A percentile compares a stretch with the other conserved stretches of the same genome.
phyloP scores from a whole-genome alignment of 805 yeast species.

The Kazachstania bromeliacearum region DNA sequence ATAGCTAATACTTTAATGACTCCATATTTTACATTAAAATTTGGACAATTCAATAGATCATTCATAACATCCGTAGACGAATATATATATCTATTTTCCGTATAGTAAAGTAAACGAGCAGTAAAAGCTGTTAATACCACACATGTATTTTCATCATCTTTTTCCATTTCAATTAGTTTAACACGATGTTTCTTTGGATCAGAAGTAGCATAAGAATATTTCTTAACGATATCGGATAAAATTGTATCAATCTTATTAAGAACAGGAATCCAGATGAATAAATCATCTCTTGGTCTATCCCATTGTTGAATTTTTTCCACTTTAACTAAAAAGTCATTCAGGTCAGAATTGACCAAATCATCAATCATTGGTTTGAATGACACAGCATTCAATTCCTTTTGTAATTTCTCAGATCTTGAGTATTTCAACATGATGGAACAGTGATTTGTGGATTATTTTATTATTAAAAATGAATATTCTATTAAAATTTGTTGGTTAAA shows the following conservation, averaged over 20 bases:
- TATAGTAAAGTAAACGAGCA: slow-evolving; percentile 52
- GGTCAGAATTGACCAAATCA: slow-evolving; percentile 32
- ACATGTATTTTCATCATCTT: slow-evolving; percentile 39
- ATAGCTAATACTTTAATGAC: slow-evolving; percentile 53
- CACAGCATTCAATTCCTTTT: slow-evolving; percentile 38
- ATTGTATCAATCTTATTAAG: slow-evolving; percentile 67
- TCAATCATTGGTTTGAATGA: slow-evolving; percentile 30
- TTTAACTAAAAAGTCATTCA: slow-evolving; percentile 33
- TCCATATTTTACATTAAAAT: slow-evolving; percentile 47
- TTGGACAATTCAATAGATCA: slow-evolving; percentile 48
- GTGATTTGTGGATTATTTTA: neutral
- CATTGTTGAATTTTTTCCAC: slow-evolving; percentile 37
- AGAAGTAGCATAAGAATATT: slow-evolving; percentile 33
- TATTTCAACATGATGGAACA: slow-evolving; percentile 20
- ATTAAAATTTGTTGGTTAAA: too few species aligned
- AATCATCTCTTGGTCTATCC: slow-evolving; percentile 58
- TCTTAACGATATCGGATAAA: slow-evolving; percentile 43
- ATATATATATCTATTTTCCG: slow-evolving; percentile 59
- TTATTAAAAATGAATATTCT: too few species aligned
- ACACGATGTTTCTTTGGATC: slow-evolving; percentile 38
- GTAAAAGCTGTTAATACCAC: slow-evolving; percentile 53
- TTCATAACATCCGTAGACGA: slow-evolving; percentile 55
- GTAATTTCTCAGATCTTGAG: slow-evolving; percentile 23
- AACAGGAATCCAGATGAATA: slow-evolving; percentile 68
- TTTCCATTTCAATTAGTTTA: slow-evolving; percentile 37